phyloP scores from a whole-genome alignment of 106 monocot species.

The Gastrodia elata region DNA sequence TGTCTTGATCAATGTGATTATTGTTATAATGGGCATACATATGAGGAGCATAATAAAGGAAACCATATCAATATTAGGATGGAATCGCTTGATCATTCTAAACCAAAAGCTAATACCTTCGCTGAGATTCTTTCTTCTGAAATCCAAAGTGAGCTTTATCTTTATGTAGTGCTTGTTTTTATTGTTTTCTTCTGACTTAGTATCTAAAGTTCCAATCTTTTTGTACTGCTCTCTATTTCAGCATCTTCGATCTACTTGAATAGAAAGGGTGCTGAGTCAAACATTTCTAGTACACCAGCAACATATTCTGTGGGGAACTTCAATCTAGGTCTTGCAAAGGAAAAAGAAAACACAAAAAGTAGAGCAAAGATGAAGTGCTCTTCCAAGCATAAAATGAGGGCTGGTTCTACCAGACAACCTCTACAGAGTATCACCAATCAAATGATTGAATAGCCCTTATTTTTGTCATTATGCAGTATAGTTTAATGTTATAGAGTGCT shows the following conservation, averaged over 20 bases:
- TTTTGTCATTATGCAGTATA: background rate
- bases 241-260: slow-evolving; percentile 10
- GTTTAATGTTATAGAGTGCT: background rate
- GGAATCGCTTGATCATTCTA: background rate
- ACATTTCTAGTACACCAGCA: background rate
- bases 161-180: background rate
- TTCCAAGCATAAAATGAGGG: background rate
- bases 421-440: slow-evolving; percentile 10
- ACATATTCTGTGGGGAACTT: background rate
- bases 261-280: slow-evolving; percentile 5
- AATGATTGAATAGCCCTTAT: background rate
- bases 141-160: background rate
- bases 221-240: background rate
- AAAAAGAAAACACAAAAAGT: slow-evolving; percentile 16
- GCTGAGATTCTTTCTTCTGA: background rate
- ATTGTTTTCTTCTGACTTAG: background rate
- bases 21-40: background rate
- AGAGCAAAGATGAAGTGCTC: slow-evolving; percentile 6
- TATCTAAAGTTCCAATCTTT: too few species aligned
- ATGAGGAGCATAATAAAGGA: background rate
- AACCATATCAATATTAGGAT: background rate
- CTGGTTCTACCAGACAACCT: slow-evolving; percentile 10
- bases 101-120: background rate
- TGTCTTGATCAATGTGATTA: background rate
- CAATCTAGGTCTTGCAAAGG: background rate